A percentile compares a stretch with the other conserved stretches of the same genome.
These are phyloP conservation scores for Boletus rex-veris DNA, from an alignment of 768 basidiomycete genomes.

Conservation along the genomic window DNA sequence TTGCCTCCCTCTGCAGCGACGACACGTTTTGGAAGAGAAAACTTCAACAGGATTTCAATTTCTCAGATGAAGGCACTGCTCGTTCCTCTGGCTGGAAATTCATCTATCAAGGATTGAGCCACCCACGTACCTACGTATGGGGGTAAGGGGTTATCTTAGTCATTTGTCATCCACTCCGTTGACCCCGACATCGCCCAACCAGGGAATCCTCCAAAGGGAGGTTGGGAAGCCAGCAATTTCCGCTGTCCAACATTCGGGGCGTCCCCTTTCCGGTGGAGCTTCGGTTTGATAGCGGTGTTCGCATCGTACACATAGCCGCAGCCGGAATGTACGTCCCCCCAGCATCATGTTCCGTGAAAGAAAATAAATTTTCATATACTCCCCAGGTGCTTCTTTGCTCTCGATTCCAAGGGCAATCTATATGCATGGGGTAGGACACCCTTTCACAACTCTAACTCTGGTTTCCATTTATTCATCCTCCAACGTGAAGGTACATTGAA, in stretches of 20 bases:
- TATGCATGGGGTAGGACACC: slow-evolving; percentile 72
- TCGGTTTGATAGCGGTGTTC: slow-evolving; percentile 47
- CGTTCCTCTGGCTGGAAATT: slow-evolving; percentile 75
- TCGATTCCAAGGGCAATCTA: slow-evolving; percentile 70
- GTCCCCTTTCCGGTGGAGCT: slow-evolving; percentile 68
- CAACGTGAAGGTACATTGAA: slow-evolving; percentile 58
- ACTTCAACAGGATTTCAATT: slow-evolving; percentile 71
- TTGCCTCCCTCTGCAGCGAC: slow-evolving; percentile 59
- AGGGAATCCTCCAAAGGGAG: slow-evolving; percentile 65
- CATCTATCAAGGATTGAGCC: slow-evolving; percentile 68
- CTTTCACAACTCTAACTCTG: background rate
- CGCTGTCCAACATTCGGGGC: slow-evolving; percentile 31
- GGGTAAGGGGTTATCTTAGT: slow-evolving; percentile 44
- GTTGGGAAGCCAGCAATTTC: slow-evolving; percentile 49
- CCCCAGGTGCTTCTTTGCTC: slow-evolving; percentile 81
- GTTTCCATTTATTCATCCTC: slow-evolving; percentile 1
- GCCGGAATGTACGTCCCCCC: slow-evolving; percentile 68
- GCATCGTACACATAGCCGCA: slow-evolving; percentile 70
- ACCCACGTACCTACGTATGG: slow-evolving; percentile 52
- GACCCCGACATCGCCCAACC: slow-evolving; percentile 1
- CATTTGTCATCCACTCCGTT: background rate
- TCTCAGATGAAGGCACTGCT: slow-evolving; percentile 66
- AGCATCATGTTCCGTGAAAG: background rate
- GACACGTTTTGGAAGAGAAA: slow-evolving; percentile 79
- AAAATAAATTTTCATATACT: background rate